Percentiles rank a stretch among this genome's conserved stretches.
Evolutionary conservation across 805 yeast species (phyloP).

Genomic region (Candida argentea): DNA sequence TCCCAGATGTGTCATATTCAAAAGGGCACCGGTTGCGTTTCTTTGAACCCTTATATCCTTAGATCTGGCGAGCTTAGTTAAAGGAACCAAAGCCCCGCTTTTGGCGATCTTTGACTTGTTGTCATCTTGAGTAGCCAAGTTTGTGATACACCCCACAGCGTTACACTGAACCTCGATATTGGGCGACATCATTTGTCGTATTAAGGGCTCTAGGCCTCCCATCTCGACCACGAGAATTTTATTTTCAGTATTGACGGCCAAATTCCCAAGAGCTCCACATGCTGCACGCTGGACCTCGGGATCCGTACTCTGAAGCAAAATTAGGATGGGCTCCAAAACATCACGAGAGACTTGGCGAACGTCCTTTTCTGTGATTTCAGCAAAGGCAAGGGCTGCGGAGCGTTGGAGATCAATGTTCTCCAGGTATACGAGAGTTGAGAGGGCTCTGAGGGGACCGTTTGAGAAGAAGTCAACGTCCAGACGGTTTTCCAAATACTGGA

Average conservation of each 20-base stretch:
- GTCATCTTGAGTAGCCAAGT: slow-evolving; percentile 95
- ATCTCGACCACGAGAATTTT: slow-evolving; percentile 89
- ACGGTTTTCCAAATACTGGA: slow-evolving; percentile 81
- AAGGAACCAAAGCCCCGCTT: slow-evolving; percentile 89
- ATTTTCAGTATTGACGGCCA: slow-evolving; percentile 94
- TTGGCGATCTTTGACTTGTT: slow-evolving; percentile 94
- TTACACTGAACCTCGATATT: slow-evolving; percentile 98
- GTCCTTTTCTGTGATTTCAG: slow-evolving; percentile 95
- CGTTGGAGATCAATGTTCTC: slow-evolving; percentile 92
- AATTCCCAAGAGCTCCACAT: slow-evolving; percentile 95
- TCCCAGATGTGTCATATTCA: slow-evolving; percentile 96
- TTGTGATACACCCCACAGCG: slow-evolving; percentile 98
- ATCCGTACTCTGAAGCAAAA: slow-evolving; percentile 76
- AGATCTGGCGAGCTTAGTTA: slow-evolving; percentile 89
- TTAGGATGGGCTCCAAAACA: slow-evolving; percentile 87
- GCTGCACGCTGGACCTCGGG: slow-evolving; percentile 97
- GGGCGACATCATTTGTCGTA: slow-evolving; percentile 94
- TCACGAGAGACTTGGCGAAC: slow-evolving; percentile 84
- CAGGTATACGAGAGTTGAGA: slow-evolving; percentile 86
- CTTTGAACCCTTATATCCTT: slow-evolving; percentile 94
- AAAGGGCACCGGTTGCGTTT: slow-evolving; percentile 95
- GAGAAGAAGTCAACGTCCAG: slow-evolving; percentile 84
- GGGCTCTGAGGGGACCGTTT: slow-evolving; percentile 78
- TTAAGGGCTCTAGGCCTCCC: slow-evolving; percentile 96
- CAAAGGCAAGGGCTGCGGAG: slow-evolving; percentile 96